Base-by-base conservation (phyloP, 768 basidiomycete genomes). In the Russula earlei region DNA sequence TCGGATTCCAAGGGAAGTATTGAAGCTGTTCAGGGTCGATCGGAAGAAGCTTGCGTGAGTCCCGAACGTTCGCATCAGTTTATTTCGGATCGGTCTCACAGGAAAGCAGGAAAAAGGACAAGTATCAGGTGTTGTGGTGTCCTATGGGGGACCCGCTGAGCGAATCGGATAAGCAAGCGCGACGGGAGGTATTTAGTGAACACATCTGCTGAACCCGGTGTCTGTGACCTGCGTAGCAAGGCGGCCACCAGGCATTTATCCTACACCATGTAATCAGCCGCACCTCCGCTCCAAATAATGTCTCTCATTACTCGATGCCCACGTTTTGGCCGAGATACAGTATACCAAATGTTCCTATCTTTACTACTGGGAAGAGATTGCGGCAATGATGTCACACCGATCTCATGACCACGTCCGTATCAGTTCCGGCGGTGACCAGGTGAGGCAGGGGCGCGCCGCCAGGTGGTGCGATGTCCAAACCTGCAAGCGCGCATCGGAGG, bases 111-210 rank as follows among this genome's bases (percentile, higher is more conserved):
- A 73, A 69, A 59, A 66, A 75, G 62, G 71, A 78, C 56, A 75
- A 85, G 43, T 92, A 88, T 65, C 92, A 96, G 66, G 79, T 95
- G 17, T 73, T 96, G 29, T 86, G 83, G 64, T 92, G 93, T 63
- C 85, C 88, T 1, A 77, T 92, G 70, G 76, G 74, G 0, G 71
- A 75, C 1, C 82, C 87, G 6, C 69, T 92, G 48, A 75, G 75
- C 2, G 76, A 80, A 12, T 50, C 64, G 24, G 78, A 91, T 65
- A 79, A 74, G 56, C 63, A 58, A 46, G 59, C 62, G 42, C 72
- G 78, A 52, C 83, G 75, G 65, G 72, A 75, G 5, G 77, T 89
- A 22, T 78, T 66, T 2, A 83, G 85, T 57, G 72, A 69, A 50
- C 72, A 68, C 52, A 61, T 69, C 42, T 64, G 60, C 38, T 70